A percentile compares a stretch with the other conserved stretches of the same genome.
phyloP scores from a whole-genome alignment of 139 green algal species.

The Coccomyxa sp. region DNA sequence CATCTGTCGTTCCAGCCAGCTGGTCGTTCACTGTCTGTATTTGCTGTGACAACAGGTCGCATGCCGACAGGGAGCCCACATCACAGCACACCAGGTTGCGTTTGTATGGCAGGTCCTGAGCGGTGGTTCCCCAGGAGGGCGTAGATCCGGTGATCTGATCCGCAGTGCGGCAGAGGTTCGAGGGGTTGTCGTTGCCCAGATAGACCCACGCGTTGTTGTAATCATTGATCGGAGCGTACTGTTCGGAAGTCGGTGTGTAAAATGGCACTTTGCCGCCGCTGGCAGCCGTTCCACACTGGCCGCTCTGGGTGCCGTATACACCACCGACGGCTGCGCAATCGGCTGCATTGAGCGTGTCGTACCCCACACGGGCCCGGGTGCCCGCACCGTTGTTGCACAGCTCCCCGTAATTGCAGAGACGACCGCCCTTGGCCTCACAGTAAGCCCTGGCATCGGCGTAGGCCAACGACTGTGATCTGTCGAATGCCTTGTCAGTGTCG shows the following conservation, averaged over 20 bases:
- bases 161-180: neutral
- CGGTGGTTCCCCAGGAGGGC: neutral
- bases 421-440: neutral
- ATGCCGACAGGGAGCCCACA: neutral
- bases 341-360: neutral
- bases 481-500: neutral
- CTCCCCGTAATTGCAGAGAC: neutral
- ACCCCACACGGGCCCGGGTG: neutral
- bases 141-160: neutral
- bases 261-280: neutral
- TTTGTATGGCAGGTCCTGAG: neutral
- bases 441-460: neutral
- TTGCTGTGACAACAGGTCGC: neutral
- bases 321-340: neutral
- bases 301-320: neutral
- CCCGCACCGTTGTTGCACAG: neutral
- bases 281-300: neutral
- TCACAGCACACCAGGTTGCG: neutral
- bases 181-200: neutral
- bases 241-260: neutral
- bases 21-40: neutral
- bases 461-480: neutral
- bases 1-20: neutral
- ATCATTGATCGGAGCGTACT: neutral
- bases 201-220: neutral